Percentiles rank a stretch among this genome's conserved stretches.
Conservation (phyloP, 371 early-diverging fungal species). For the Mucor piriformis region DNA sequence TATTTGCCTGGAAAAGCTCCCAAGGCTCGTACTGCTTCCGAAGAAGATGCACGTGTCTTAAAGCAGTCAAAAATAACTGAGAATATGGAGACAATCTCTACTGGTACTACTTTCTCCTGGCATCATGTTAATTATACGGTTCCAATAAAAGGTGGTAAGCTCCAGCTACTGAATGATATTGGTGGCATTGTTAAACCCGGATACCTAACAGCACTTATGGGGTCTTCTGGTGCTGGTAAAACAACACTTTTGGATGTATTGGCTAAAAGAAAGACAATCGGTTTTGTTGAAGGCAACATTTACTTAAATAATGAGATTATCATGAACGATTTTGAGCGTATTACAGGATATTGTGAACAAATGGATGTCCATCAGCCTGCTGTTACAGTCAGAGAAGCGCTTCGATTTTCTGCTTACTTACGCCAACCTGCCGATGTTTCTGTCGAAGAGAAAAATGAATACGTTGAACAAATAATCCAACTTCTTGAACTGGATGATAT, state of each 20-base stretch:
- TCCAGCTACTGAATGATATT: constrained; percentile 54
- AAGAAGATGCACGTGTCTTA: constrained; percentile 31
- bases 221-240: constrained; percentile 87
- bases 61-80: constrained; percentile 27
- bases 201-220: constrained; percentile 77
- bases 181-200: constrained; percentile 63
- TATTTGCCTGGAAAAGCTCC: constrained; percentile 47
- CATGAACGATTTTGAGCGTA: constrained; percentile 63
- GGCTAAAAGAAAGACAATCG: constrained; percentile 79
- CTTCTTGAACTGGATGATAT: constrained; percentile 61
- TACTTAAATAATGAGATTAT: constrained; percentile 57
- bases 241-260: constrained; percentile 84
- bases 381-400: constrained; percentile 62
- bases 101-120: constrained; percentile 60
- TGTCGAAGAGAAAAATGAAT: constrained; percentile 54
- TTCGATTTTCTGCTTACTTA: constrained; percentile 66
- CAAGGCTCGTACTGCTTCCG: constrained; percentile 29
- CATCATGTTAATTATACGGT: constrained; percentile 57
- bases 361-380: constrained; percentile 76
- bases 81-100: constrained; percentile 36
- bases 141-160: constrained; percentile 52
- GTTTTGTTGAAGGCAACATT: constrained; percentile 69
- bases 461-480: constrained; percentile 63
- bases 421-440: constrained; percentile 59
- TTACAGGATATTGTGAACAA: constrained; percentile 84